phyloP scores from a whole-genome alignment of 495 filamentous ascomycete species.

The Penicillium fimorum region DNA sequence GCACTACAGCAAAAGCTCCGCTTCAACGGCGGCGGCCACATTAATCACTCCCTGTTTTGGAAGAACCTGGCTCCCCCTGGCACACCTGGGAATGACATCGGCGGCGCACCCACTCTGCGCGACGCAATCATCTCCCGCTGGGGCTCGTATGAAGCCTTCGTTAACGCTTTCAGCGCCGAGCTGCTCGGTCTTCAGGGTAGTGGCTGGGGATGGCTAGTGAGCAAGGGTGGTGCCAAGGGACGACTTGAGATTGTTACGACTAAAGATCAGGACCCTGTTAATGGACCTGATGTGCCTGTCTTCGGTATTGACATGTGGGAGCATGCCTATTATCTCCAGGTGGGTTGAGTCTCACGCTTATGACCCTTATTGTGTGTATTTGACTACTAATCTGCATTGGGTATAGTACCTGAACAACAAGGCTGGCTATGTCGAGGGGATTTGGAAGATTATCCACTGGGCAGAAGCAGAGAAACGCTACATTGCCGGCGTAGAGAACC shows the following conservation, averaged over 20 bases:
- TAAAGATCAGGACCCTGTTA: constrained; percentile 88
- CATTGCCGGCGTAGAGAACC: constrained; percentile 31
- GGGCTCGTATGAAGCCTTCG: constrained; percentile 65
- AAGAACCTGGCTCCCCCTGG: constrained; percentile 74
- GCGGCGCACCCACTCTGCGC: constrained; percentile 47
- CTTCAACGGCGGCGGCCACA: constrained; percentile 93
- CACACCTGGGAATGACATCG: constrained; percentile 63
- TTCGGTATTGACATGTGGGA: constrained; percentile 98
- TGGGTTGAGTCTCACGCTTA: constrained; percentile 26
- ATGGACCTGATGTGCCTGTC: constrained; percentile 69
- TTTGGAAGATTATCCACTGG: constrained; percentile 99
- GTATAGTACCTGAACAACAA: constrained; percentile 93
- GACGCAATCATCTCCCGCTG: constrained; percentile 70
- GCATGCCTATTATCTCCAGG: constrained; percentile 67
- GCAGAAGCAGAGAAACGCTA: constrained; percentile 82
- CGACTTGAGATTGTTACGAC: constrained; percentile 69
- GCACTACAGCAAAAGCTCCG: constrained; percentile 79
- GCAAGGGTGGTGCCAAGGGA: constrained; percentile 60
- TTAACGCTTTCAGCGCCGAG: constrained; percentile 65
- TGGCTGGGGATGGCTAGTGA: constrained; percentile 94
- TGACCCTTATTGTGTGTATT: not conserved
- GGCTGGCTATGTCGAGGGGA: constrained; percentile 86
- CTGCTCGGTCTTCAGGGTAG: constrained; percentile 85
- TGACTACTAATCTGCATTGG: constrained; percentile 23
- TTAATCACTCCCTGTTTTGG: constrained; percentile 94